These are phyloP conservation scores for Crataegus laevigata DNA, from an alignment of 306 rosid genomes.

Conservation along the genomic window DNA sequence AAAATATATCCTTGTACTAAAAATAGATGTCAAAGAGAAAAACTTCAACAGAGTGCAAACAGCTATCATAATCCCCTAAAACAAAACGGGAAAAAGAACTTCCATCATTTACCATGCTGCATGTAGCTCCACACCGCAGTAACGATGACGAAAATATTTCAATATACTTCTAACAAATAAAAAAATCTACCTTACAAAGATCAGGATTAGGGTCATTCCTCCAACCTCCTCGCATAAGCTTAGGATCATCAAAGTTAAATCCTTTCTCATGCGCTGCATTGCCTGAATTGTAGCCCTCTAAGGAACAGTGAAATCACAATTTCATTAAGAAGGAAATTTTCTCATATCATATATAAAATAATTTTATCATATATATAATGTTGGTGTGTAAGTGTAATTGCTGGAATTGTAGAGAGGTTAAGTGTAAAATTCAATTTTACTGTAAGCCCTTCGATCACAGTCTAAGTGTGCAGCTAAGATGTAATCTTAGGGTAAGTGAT, in stretches of 20 bases:
- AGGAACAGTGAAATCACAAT: constrained; percentile 12
- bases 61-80: not conserved
- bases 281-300: constrained; percentile 50
- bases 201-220: constrained; percentile 92
- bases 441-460: no score
- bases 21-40: not conserved
- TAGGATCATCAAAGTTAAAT: constrained; percentile 75
- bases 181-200: constrained; percentile 61
- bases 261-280: constrained; percentile 60
- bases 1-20: no score
- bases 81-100: not conserved
- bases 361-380: no score
- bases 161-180: constrained; percentile 1
- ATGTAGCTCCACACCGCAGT: not conserved
- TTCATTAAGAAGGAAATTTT: not conserved
- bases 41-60: not conserved
- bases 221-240: constrained; percentile 96
- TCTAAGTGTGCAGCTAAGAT: no score
- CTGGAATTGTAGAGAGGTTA: no score
- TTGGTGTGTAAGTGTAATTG: no score
- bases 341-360: not conserved
- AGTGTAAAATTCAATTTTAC: no score
- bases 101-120: not conserved
- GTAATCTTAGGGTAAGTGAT: no score
- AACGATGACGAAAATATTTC: not conserved